Conservation (phyloP, 202 grass and related monocot genomes). For the Musa balbisiana region DNA sequence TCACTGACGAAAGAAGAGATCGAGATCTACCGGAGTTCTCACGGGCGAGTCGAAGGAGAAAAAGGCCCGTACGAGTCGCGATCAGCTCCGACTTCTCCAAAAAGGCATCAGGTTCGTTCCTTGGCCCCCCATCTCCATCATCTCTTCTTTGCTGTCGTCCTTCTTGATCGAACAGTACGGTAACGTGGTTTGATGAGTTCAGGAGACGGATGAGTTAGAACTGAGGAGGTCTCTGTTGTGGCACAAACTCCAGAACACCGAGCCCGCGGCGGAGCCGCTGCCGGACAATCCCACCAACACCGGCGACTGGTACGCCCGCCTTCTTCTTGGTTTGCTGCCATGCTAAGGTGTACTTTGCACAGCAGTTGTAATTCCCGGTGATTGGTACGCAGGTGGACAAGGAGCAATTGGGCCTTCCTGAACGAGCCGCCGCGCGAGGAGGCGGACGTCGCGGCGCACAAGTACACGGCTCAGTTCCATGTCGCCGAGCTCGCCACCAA, state of each 20-base stretch:
- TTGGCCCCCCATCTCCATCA: too few relatives aligned
- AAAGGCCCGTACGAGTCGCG: neutral
- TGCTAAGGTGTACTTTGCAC: too few relatives aligned
- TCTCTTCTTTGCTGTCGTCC: too few relatives aligned
- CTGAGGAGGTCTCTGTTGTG: too few relatives aligned
- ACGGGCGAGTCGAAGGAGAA: neutral
- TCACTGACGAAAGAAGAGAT: conserved; percentile 74
- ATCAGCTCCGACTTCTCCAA: conserved; percentile 5
- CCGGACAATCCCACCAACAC: neutral
- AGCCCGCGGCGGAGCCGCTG: too few relatives aligned
- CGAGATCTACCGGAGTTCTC: conserved; percentile 49
- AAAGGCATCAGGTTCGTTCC: neutral
- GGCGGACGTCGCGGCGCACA: conserved; percentile 18
- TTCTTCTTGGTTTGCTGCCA: too few relatives aligned
- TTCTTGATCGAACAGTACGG: too few relatives aligned
- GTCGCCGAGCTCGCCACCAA: conserved; percentile 32
- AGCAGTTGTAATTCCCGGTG: too few relatives aligned
- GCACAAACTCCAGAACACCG: too few relatives aligned
- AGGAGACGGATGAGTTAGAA: too few relatives aligned
- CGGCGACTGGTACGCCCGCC: conserved; percentile 19
- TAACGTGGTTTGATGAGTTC: too few relatives aligned
- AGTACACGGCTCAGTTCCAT: conserved; percentile 43
- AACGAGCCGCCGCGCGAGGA: conserved; percentile 48
- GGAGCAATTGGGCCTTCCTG: conserved; percentile 72
- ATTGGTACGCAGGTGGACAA: conserved; percentile 50